Base-by-base conservation (phyloP, 306 rosid genomes). In the Sindora glabra region DNA sequence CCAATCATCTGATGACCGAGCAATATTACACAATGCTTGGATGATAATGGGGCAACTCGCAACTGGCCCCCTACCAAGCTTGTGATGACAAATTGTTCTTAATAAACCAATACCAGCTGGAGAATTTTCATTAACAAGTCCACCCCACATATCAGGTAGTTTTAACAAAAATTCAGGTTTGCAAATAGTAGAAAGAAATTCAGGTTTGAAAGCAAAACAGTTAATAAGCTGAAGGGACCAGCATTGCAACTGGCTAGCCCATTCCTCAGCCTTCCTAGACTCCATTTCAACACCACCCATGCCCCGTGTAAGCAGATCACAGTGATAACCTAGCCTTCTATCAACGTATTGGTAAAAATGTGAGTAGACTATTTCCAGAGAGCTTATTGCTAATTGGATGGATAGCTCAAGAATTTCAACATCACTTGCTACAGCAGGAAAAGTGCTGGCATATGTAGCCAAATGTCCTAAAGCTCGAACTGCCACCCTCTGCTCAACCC, bases 281-380 rank as follows among this genome's bases (percentile, higher is more conserved):
- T 94, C 99, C 99, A 94, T 94, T 69, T 94, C 99, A 50, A 84
- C 99, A 33, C 99, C 99, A 7, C 99, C 99, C 99, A 94, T 94
- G 59, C 97, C 99, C 5, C 97, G 97, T 18, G 99, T 94, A 65
- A 94, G 97, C 61, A 94, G 68, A 80, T 94, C 99, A 50, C 99
- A 86, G 64, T 94, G 99, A 72, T 94, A 94, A 78, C 97, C 86
- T 25, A 82, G 79, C 83, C 99, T 84, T 82, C 95, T 77, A 70
- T 89, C 97, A 32, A 79, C 90, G 76, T 76, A 82, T 64, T 86
- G 97, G 61, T 94, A 94, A 59, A 94, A 94, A 74, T 94, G 95
- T 17, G 99, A 86, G 79, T 94, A 94, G 51, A 94, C 97, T 48
- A 94, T 94, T 78, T 94, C 97, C 21, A 89, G 67, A 10, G 99